Percentiles rank a stretch among this genome's conserved stretches.
phyloP scores from a whole-genome alignment of 495 filamentous ascomycete species.

The Astrothelium subdiscretum region DNA sequence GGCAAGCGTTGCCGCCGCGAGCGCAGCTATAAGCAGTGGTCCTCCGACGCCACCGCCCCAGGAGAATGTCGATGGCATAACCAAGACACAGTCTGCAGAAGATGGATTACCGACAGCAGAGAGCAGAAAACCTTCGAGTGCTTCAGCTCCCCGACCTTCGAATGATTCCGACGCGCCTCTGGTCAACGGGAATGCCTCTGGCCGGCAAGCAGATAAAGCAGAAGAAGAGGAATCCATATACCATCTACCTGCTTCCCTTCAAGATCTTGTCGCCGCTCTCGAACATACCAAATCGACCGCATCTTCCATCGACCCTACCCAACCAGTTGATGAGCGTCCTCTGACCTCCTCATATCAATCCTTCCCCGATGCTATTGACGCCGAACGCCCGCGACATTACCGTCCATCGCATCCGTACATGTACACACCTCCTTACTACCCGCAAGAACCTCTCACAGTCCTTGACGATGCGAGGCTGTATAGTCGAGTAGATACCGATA shows the following conservation, averaged over 20 bases:
- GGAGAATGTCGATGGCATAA: constrained; percentile 19
- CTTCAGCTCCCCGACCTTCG: constrained; percentile 13
- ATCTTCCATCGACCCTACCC: constrained; percentile 15
- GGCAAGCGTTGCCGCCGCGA: constrained; percentile 26
- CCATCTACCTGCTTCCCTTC: constrained; percentile 81
- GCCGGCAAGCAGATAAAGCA: constrained; percentile 26
- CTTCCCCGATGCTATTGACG: constrained; percentile 64
- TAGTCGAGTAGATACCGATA: constrained; percentile 80
- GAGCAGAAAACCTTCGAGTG: constrained; percentile 18
- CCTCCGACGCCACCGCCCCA: constrained; percentile 35
- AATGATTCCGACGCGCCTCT: constrained; percentile 22
- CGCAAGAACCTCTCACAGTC: constrained; percentile 78
- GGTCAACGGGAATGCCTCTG: constrained; percentile 42
- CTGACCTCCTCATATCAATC: constrained; percentile 57
- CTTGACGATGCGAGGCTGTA: constrained; percentile 87
- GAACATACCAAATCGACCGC: constrained; percentile 58
- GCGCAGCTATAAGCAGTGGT: constrained; percentile 22
- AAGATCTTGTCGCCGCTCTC: constrained; percentile 82
- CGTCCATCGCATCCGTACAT: constrained; percentile 62
- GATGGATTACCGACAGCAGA: constrained; percentile 16
- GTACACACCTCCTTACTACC: constrained; percentile 73
- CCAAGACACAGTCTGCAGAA: constrained; percentile 8
- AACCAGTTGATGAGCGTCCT: constrained; percentile 40
- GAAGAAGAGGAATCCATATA: constrained; percentile 77
- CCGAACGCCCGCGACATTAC: constrained; percentile 72